Evolutionary conservation across 1,139 yeast species (phyloP).

Genomic region (Blastobotrys malaysiensis): DNA sequence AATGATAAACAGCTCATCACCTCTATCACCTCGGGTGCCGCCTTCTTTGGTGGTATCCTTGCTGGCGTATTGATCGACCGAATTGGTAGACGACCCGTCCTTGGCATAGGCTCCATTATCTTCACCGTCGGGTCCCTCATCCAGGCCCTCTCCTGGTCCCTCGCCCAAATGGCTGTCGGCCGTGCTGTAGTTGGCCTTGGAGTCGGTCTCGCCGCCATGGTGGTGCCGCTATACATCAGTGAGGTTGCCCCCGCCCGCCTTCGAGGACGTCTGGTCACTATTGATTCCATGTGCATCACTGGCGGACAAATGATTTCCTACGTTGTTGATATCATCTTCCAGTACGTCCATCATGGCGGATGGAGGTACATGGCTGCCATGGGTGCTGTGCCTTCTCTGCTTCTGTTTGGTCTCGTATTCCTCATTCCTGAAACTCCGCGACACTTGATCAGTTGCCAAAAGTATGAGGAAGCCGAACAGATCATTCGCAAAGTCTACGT

Average conservation of each 20-base stretch:
- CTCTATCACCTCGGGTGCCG: constrained; percentile 6
- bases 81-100: constrained; percentile 6
- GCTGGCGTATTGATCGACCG: constrained; percentile 1
- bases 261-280: constrained; percentile 14
- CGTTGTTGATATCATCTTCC: constrained; percentile 55
- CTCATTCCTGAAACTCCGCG: constrained; percentile 44
- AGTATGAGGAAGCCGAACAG: constrained; percentile 12
- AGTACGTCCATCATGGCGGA: constrained; percentile 7
- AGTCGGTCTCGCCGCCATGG: constrained; percentile 18
- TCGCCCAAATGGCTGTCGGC: constrained; percentile 68
- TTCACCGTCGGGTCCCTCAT: constrained; percentile 33
- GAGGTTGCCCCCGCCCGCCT: constrained; percentile 18
- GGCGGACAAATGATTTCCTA: constrained; percentile 40
- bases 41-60: constrained; percentile 9
- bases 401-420: constrained; percentile 14
- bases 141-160: constrained; percentile 69
- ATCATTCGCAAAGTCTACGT: constrained; percentile 6
- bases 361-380: constrained; percentile 3
- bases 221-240: constrained; percentile 19
- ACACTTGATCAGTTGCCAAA: constrained; percentile 13
- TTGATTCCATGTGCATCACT: constrained; percentile 55
- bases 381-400: constrained; percentile 4
- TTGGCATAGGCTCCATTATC: not conserved
- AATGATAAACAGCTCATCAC: constrained; percentile 7
- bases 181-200: constrained; percentile 62